A percentile compares a stretch with the other conserved stretches of the same genome.
Conservation (phyloP, 2,329 filamentous ascomycete genomes). For the Hymenoscyphus infarciens region DNA sequence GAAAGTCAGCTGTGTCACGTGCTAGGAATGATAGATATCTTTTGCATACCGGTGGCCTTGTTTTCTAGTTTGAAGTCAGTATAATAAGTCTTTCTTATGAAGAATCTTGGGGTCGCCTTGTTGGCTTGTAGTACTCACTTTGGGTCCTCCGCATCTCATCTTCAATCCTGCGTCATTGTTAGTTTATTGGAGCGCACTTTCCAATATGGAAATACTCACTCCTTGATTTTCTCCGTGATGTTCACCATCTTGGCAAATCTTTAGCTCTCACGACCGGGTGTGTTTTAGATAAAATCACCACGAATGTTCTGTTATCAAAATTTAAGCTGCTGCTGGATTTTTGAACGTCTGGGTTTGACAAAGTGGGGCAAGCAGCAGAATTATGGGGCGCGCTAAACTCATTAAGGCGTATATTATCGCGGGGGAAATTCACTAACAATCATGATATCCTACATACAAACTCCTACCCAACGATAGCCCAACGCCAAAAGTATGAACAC, state of each 20-base stretch:
- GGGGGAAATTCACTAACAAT: slow-evolving; percentile 16
- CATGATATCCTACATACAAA: slow-evolving; percentile 26
- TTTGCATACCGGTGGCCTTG: slow-evolving; percentile 85
- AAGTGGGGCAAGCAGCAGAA: background rate
- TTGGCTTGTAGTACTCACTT: slow-evolving; percentile 58
- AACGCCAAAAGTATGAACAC: slow-evolving; percentile 14
- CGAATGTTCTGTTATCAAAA: background rate
- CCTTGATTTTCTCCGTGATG: slow-evolving; percentile 99
- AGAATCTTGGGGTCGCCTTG: background rate
- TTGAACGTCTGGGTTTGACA: background rate
- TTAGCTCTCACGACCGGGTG: slow-evolving; percentile 5
- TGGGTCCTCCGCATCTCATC: slow-evolving; percentile 99
- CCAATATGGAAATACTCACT: slow-evolving; percentile 54
- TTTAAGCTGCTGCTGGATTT: background rate
- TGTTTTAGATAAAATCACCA: background rate
- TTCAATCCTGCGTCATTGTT: slow-evolving; percentile 71
- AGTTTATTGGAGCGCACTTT: slow-evolving; percentile 12
- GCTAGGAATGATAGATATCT: slow-evolving; percentile 14
- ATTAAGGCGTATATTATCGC: no score
- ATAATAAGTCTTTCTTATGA: background rate
- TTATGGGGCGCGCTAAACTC: background rate
- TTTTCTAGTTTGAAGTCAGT: slow-evolving; percentile 64
- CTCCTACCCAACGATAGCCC: slow-evolving; percentile 16
- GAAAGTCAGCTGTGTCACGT: slow-evolving; percentile 34
- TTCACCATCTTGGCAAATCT: slow-evolving; percentile 75